Evolutionary conservation across 352 stramenopile species (phyloP).

Genomic region (Pythium scleroteichum): DNA sequence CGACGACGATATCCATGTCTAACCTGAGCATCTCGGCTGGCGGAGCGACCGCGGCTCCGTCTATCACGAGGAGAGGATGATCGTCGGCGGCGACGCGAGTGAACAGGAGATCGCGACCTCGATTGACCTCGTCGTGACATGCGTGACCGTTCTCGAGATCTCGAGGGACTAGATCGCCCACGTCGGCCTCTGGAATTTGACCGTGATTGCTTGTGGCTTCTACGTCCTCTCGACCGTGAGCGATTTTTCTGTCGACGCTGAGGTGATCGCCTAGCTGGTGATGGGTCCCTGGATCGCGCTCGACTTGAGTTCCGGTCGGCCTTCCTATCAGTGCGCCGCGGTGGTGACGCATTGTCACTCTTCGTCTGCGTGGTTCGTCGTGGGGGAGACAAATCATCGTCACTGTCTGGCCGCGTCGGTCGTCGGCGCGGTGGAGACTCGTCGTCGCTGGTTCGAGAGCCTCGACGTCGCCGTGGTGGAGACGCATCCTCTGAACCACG

Average conservation of each 20-base stretch:
- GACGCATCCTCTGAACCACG: conserved; percentile 10
- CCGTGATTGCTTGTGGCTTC: not conserved
- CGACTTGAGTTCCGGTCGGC: too few relatives aligned
- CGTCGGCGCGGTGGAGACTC: conserved; percentile 25
- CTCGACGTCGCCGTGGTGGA: conserved; percentile 9
- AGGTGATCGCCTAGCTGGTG: too few relatives aligned
- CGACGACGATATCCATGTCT: conserved; percentile 1
- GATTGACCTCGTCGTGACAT: conserved; percentile 3
- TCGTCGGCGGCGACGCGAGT: conserved; percentile 10
- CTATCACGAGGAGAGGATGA: conserved; percentile 7
- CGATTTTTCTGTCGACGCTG: conserved; percentile 1
- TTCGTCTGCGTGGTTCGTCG: not conserved
- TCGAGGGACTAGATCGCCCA: not conserved
- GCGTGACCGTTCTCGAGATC: conserved; percentile 8
- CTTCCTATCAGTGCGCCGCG: too few relatives aligned
- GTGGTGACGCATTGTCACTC: not conserved
- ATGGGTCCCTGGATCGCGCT: too few relatives aligned
- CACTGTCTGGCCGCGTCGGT: conserved; percentile 12
- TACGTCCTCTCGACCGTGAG: conserved; percentile 18
- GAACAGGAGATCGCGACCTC: conserved; percentile 29
- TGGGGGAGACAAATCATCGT: conserved; percentile 22
- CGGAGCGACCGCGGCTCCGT: conserved; percentile 7
- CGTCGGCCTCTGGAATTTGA: not conserved
- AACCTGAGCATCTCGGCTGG: not conserved
- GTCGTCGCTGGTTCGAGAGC: conserved; percentile 4